Evolutionary conservation across 2,329 filamentous ascomycete genomes (phyloP), one percentile per base, ranked within the genome.

Genomic region (Dothistroma septosporum): DNA sequence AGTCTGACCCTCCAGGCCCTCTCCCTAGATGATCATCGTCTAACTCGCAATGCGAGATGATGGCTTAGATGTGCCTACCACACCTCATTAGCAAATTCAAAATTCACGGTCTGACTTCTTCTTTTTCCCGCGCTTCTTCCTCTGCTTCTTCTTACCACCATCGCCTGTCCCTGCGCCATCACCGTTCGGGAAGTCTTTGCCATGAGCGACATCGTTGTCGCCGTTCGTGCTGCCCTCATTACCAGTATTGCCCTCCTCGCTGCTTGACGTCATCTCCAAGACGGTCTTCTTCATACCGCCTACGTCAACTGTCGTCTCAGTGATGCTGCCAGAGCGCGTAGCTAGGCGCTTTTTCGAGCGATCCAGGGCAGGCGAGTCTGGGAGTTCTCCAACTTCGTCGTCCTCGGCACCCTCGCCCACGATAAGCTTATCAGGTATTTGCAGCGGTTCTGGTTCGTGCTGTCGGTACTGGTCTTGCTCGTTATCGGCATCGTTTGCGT

Each of bases 281-380:
- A 59, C 49, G 2, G 33, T 37, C 57, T 59, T 59, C 37, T 48
- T 37, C 16, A 59, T 41, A 12, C 57, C 57, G 22, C 48, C 48
- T 4, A 37, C 47, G 12, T 53, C 49, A 12, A 59, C 35, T 9
- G 49, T 31, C 46, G 33, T 59, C 19, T 59, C 57, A 11, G 49
- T 53, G 21, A 59, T 59, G 49, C 57, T 59, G 12, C 57, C 57
- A 19, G 57, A 59, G 35, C 57, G 48, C 7, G 57, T 12, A 46
- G 54, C 35, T 31, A 56, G 19, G 41, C 54, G 35, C 41, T 47
- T 56, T 16, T 46, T 56, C 21, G 16, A 46, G 14, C 35, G 54
- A 12, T 53, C 50, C 8, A 53, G 31, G 12, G 50, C 9, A 7
- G 50, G 50, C 11, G 50, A 53, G 12, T 53, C 50, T 10, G 50